Base-by-base conservation (phyloP, 805 yeast species). In the Teunomyces gatunensis region DNA sequence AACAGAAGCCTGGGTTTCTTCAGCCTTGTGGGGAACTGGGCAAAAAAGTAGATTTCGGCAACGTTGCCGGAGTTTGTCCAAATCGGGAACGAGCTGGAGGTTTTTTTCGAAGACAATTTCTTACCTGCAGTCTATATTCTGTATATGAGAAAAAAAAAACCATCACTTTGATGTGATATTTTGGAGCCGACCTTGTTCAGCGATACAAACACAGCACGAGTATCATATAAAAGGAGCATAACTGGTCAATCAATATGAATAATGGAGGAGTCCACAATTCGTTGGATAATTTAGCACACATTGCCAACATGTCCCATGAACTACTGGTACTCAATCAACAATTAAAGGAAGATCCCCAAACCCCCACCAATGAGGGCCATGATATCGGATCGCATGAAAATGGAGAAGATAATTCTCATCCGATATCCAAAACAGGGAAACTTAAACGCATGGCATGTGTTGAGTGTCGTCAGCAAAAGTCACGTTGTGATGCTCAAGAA, bases 391-490 rank as follows among this genome's bases (percentile, higher is more conserved):
- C 21, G 10, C 18, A 17, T 5, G 34, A 18, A 1, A 39, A 44
- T 20, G 37, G 37, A 42, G 33, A 30, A 33, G 34, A 41, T 6
- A 35, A 48, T 6, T 41, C 51, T 3, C 47, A 50, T 10, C 51
- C 47, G 5, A 12, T 13, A 17, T 37, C 23, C 53, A 48, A 44
- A 30, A 20, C 46, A 5, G 42, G 54, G 2, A 66, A 57, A 44
- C 55, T 64, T 34, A 85, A 83, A 62, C 75, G 82, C 47, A 81
- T 90, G 62, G 98, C 98, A 0, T 94, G 99, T 71, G 89, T 89
- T 1, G 96, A 92, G 59, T 94, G 99, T 63, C 80, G 98, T 11
- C 98, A 94, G 66, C 99, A 92, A 64, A 94, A 94, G 67, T 85
- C 90, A 30, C 81, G 83, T 58, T 91, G 97, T 69, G 96, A 91